phyloP scores from a whole-genome alignment of 257 asterid genomes.

The Asclepias syriaca region DNA sequence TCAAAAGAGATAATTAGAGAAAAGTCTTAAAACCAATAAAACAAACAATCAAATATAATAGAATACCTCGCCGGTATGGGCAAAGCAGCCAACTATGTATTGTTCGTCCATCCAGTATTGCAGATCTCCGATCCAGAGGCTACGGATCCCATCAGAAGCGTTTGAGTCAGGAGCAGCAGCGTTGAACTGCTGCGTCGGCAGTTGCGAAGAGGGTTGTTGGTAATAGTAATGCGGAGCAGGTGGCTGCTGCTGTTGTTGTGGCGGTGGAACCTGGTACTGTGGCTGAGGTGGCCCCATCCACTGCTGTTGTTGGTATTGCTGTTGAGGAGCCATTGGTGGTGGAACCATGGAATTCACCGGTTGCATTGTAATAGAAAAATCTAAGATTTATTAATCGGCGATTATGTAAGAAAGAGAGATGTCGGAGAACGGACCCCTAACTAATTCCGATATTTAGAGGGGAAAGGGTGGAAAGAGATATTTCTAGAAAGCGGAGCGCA shows the following conservation, averaged over 20 bases:
- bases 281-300: slow-evolving; percentile 56
- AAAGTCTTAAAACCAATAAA: too few relatives aligned
- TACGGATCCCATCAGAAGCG: slow-evolving; percentile 66
- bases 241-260: slow-evolving; percentile 37
- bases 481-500: background rate
- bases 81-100: slow-evolving; percentile 52
- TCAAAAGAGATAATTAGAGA: background rate
- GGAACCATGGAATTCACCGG: slow-evolving; percentile 55
- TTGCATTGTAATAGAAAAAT: slow-evolving; percentile 35
- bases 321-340: slow-evolving; percentile 52
- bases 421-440: background rate
- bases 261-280: slow-evolving; percentile 56
- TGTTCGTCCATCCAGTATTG: slow-evolving; percentile 93
- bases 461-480: background rate
- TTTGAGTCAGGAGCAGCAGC: slow-evolving; percentile 25
- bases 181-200: slow-evolving; percentile 39
- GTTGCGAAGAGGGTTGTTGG: slow-evolving; percentile 47
- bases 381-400: background rate
- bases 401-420: background rate
- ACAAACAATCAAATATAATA: too few relatives aligned
- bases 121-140: slow-evolving; percentile 95
- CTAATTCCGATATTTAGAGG: background rate
- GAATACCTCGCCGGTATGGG: slow-evolving; percentile 63
- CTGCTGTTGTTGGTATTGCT: slow-evolving; percentile 45
- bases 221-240: slow-evolving; percentile 55